A percentile compares a stretch with the other conserved stretches of the same genome.
Conservation (phyloP, 2,329 filamentous ascomycete species). For the Tolypocladium album region DNA sequence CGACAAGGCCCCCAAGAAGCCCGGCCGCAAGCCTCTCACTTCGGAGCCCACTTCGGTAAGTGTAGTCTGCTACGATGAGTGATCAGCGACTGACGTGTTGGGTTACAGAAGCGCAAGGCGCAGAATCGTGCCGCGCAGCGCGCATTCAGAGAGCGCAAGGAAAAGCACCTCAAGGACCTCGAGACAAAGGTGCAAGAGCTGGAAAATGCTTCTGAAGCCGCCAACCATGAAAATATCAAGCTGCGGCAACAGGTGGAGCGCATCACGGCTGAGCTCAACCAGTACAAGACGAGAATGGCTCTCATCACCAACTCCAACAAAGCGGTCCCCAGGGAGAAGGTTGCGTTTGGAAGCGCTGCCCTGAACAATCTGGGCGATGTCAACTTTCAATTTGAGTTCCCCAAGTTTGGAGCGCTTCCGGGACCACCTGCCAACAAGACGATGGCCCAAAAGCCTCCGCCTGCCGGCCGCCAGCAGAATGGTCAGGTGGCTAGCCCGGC, state of each 20-base stretch:
- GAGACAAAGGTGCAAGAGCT: slow-evolving; percentile 68
- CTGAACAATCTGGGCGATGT: slow-evolving; percentile 57
- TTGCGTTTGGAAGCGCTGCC: slow-evolving; percentile 31
- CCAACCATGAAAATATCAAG: slow-evolving; percentile 76
- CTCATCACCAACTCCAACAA: slow-evolving; percentile 31
- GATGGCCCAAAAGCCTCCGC: slow-evolving; percentile 16
- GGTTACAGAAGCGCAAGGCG: slow-evolving; percentile 75
- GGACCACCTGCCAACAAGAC: slow-evolving; percentile 25
- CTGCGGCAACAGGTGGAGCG: slow-evolving; percentile 83
- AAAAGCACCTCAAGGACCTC: slow-evolving; percentile 78
- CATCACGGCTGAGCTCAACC: slow-evolving; percentile 71
- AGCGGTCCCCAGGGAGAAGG: slow-evolving; percentile 27
- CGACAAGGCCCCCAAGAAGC: slow-evolving; percentile 87
- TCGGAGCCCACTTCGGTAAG: slow-evolving; percentile 93
- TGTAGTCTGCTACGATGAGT: slow-evolving; percentile 13
- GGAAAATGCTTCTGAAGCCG: slow-evolving; percentile 72
- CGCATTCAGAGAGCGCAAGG: slow-evolving; percentile 89
- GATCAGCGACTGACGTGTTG: background rate
- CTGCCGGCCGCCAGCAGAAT: slow-evolving; percentile 19
- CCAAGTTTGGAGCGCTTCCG: slow-evolving; percentile 74
- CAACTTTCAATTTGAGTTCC: slow-evolving; percentile 93
- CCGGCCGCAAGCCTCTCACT: slow-evolving; percentile 88
- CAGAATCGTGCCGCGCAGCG: slow-evolving; percentile 89
- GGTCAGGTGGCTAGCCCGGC: slow-evolving; percentile 12
- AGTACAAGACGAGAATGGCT: slow-evolving; percentile 81